Evolutionary conservation across 805 yeast species (phyloP), one percentile per base, ranked within the genome.

Genomic region (Torulaspora gathmanii): DNA sequence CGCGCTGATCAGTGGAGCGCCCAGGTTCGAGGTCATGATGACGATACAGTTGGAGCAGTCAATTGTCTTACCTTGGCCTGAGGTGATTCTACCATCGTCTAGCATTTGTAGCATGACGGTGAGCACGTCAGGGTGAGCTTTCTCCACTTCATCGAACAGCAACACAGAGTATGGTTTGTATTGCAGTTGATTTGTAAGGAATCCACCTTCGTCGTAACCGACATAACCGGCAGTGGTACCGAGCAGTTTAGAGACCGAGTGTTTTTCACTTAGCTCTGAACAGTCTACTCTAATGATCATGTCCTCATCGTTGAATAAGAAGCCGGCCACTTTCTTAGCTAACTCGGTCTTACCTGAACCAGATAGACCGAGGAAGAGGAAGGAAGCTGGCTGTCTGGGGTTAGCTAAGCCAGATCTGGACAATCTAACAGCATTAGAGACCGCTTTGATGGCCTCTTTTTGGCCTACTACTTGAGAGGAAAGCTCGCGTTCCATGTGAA

Each of bases 261-360:
- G 88, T 60, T 93, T 93, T 71, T 93, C 99, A 67, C 85, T 80
- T 58, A 93, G 75, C 67, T 93, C 99, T 4, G 98, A 90, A 70
- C 99, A 93, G 68, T 93, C 99, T 53, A 93, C 89, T 71, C 99
- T 83, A 63, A 93, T 86, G 87, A 93, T 91, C 40, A 96, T 95
- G 69, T 82, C 85, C 65, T 91, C 97, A 64, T 93, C 98, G 42
- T 95, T 86, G 70, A 93, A 93, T 60, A 93, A 75, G 73, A 93
- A 93, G 0, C 95, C 96, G 9, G 99, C 98, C 20, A 93, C 77
- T 60, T 90, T 93, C 78, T 93, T 93, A 19, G 99, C 98, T 56
- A 93, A 75, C 68, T 93, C 98, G 7, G 99, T 93, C 75, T 93
- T 93, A 78, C 99, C 99, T 5, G 96, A 88, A 58, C 99, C 99